A percentile compares a stretch with the other conserved stretches of the same genome.
Conservation (phyloP, 495 filamentous ascomycete genomes). For the Penicillium desertorum region DNA sequence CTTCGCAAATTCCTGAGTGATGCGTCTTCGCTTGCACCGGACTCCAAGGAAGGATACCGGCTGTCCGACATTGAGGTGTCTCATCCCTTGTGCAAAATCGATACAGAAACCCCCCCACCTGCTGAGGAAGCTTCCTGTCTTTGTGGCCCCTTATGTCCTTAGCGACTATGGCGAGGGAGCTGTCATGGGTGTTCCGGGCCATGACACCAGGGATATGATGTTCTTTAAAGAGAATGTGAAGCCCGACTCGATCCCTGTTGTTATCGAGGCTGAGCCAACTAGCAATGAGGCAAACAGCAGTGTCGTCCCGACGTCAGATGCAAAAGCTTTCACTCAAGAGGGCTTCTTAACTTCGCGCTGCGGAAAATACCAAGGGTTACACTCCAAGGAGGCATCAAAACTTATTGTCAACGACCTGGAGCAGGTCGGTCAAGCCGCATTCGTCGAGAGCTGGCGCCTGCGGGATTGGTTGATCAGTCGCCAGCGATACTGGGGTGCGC, state of each 20-base stretch:
- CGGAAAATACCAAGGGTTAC: constrained; percentile 50
- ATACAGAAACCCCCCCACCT: constrained; percentile 50
- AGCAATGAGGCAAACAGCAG: constrained; percentile 43
- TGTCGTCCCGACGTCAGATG: constrained; percentile 36
- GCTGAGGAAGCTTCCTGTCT: constrained; percentile 64
- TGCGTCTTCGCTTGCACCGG: constrained; percentile 59
- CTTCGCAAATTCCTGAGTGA: constrained; percentile 67
- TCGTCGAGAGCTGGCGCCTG: constrained; percentile 69
- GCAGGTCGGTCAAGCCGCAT: constrained; percentile 50
- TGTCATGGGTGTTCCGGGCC: constrained; percentile 89
- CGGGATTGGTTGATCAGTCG: constrained; percentile 86
- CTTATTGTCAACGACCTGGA: constrained; percentile 59
- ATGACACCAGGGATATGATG: constrained; percentile 71
- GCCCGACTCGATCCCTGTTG: constrained; percentile 50
- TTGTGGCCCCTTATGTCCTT: constrained; percentile 81
- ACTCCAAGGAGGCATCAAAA: constrained; percentile 61
- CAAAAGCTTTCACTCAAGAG: constrained; percentile 44
- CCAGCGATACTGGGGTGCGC: constrained; percentile 87
- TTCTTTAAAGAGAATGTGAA: constrained; percentile 74
- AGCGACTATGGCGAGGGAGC: constrained; percentile 85
- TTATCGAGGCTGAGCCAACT: constrained; percentile 39
- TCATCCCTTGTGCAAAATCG: constrained; percentile 62
- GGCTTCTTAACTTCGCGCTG: constrained; percentile 48
- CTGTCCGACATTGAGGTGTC: constrained; percentile 59
- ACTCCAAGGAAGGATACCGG: constrained; percentile 73